Base-by-base conservation (phyloP, 371 early-diverging fungal genomes). In the Mortierella sp. region DNA sequence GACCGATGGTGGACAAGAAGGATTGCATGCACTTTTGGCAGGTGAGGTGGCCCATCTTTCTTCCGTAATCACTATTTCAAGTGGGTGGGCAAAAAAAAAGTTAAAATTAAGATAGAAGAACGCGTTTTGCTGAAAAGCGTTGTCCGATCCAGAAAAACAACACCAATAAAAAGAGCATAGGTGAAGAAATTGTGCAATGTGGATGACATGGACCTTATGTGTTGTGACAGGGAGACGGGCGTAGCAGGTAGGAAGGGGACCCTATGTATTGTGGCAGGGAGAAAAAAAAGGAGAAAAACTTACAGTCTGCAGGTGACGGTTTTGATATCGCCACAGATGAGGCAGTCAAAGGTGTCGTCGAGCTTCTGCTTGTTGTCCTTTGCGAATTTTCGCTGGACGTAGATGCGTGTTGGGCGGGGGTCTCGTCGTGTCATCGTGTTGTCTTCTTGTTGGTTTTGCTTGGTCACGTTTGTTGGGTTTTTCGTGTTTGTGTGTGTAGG, bases 251-350 rank as follows among this genome's bases (percentile, higher is more conserved):
- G 16, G 39, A 63, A 19, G 3, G 22, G 29, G 45, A 31, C 19
- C 39, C 19, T 11, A 52, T 0, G n/a, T 7, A 66, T n/a, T 14
- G 10, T 44, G 44, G 14, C n/a, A 34, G 14, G 50, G 3, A 8
- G 41, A 37, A n/a, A n/a, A 11, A 24, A 8, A n/a, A 2, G 24
- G n/a, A 26, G 47, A 7, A 31, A 34, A 4, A 37, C 79, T 88
- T 90, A 94, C 95, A 96, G 85, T 86, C 92, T 94, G 70, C 90
- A 89, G 41, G 90, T 89, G 44, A 97, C 91, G 34, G 93, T 89
- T 71, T 92, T 90, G 64, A 95, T 95, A 76, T 96, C 95, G 74
- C 92, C 91, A 88, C 97, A 97, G 82, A 92, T 94, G 24, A 95
- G 86, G 74, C 98, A 98, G 77, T 92, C 90, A 81, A 98, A 97